phyloP scores from a whole-genome alignment of 2,329 filamentous ascomycete species.

The Xylogone sp. region DNA sequence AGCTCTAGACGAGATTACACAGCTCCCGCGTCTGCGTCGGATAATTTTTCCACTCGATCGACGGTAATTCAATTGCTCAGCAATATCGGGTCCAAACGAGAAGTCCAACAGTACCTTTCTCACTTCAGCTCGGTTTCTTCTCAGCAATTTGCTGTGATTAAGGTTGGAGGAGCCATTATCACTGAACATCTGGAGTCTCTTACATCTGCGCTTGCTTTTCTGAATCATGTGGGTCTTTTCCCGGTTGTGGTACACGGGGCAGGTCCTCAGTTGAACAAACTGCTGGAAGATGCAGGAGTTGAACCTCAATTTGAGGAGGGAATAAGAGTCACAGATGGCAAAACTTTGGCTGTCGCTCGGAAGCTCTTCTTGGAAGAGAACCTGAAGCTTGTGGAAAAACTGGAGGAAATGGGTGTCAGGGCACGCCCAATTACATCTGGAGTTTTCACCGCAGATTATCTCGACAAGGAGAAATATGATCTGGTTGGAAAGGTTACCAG shows the following conservation, averaged over 20 bases:
- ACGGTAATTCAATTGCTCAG: constrained; percentile 88
- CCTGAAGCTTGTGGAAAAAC: constrained; percentile 81
- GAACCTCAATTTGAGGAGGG: constrained; percentile 96
- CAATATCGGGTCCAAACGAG: constrained; percentile 92
- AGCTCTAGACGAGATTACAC: constrained; percentile 24
- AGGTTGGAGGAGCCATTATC: constrained; percentile 94
- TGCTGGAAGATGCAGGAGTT: constrained; percentile 84
- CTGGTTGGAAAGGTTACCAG: constrained; percentile 92
- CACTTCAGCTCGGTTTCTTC: constrained; percentile 96
- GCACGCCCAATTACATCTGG: constrained; percentile 86
- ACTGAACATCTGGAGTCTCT: constrained; percentile 92
- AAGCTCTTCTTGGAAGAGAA: constrained; percentile 96
- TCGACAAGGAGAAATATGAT: constrained; percentile 95
- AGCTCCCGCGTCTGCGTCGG: constrained; percentile 21
- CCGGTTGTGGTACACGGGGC: constrained; percentile 95
- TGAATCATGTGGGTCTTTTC: constrained; percentile 92
- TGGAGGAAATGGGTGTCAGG: constrained; percentile 85
- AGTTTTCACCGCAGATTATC: constrained; percentile 88
- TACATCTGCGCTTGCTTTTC: constrained; percentile 82
- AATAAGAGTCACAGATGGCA: constrained; percentile 91
- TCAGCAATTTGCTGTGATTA: constrained; percentile 97
- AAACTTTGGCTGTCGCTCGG: constrained; percentile 85
- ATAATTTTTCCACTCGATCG: constrained; percentile 53
- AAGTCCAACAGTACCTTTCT: constrained; percentile 95
- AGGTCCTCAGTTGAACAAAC: constrained; percentile 89